phyloP scores from a whole-genome alignment of 306 rosid genomes.

The Lagenaria siceraria region DNA sequence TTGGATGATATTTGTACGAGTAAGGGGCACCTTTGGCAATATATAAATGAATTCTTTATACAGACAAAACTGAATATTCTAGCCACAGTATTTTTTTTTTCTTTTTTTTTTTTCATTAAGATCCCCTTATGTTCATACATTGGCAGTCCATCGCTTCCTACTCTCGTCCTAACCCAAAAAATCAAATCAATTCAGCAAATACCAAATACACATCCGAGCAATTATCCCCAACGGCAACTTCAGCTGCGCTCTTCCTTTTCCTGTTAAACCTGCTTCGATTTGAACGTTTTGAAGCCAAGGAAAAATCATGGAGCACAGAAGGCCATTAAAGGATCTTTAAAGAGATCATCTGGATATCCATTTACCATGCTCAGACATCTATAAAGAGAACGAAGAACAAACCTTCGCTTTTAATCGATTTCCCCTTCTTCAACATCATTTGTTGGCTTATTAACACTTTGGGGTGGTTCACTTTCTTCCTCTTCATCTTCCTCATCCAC shows the following conservation, averaged over 20 bases:
- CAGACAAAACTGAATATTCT: constrained; percentile 5
- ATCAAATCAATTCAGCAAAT: constrained; percentile 1
- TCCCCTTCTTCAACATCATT: constrained; percentile 78
- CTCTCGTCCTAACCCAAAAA: background rate
- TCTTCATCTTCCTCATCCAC: constrained; percentile 71
- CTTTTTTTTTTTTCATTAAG: background rate
- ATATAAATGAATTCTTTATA: background rate
- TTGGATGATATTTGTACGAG: background rate
- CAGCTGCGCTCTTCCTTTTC: constrained; percentile 10
- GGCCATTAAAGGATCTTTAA: background rate
- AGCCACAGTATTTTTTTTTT: background rate
- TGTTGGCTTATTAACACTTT: constrained; percentile 22
- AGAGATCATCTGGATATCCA: background rate
- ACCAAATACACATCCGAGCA: background rate
- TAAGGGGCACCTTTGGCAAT: background rate
- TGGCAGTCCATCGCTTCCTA: background rate
- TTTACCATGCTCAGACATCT: background rate
- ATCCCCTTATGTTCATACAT: background rate
- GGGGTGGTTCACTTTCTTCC: constrained; percentile 32
- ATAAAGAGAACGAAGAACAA: background rate
- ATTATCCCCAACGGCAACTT: background rate
- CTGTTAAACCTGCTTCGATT: background rate
- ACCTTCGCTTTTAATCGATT: constrained; percentile 26
- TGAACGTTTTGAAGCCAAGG: constrained; percentile 1
- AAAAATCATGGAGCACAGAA: constrained; percentile 8